Percentiles rank a stretch among this genome's conserved stretches.
These are phyloP conservation scores for Sphenostylis stenocarpa DNA, from an alignment of 306 rosid genomes.

Conservation along the genomic window DNA sequence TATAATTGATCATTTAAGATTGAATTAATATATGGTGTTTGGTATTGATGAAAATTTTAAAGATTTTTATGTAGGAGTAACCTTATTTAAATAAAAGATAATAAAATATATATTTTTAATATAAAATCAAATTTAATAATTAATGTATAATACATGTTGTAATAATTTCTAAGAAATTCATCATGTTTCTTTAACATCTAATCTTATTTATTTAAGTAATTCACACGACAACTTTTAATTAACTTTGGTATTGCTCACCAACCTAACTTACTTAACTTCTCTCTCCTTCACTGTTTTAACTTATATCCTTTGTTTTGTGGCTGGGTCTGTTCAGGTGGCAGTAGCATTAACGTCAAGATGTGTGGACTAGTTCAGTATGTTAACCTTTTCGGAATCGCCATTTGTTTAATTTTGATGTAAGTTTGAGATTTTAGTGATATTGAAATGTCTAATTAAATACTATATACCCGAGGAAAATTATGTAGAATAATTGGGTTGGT, in stretches of 20 bases:
- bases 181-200: no score
- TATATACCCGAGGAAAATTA: not conserved
- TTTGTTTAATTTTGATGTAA: slow-evolving; percentile 86
- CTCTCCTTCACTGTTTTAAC: not conserved
- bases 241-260: slow-evolving; percentile 50
- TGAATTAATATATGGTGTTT: no score
- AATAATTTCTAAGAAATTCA: no score
- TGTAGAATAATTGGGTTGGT: slow-evolving; percentile 33
- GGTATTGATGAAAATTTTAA: no score
- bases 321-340: slow-evolving; percentile 55
- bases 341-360: slow-evolving; percentile 53
- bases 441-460: not conserved
- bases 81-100: no score
- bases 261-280: not conserved
- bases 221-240: no score
- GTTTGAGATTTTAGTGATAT: slow-evolving; percentile 10
- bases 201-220: no score
- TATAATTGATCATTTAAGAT: no score
- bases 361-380: slow-evolving; percentile 81
- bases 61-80: no score
- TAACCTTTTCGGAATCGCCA: slow-evolving; percentile 69
- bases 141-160: no score
- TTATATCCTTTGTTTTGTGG: not conserved
- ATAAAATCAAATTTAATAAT: no score
- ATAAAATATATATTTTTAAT: no score